phyloP scores from a whole-genome alignment of 331 rosid species.

The Prunus yedoensis region DNA sequence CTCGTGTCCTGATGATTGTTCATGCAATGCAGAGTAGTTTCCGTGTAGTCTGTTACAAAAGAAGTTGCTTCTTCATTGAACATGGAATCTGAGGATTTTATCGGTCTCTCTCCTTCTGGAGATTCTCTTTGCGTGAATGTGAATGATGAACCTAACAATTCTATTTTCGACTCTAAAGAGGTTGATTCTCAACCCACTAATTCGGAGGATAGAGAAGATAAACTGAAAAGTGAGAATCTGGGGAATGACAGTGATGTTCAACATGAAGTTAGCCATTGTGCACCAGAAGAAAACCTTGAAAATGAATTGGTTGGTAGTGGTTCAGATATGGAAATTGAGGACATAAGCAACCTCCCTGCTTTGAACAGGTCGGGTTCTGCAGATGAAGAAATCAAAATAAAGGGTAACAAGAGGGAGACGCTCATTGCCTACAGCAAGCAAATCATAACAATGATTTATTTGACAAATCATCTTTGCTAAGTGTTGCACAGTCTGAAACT shows the following conservation, averaged over 20 bases:
- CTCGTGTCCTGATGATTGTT: conserved; percentile 8
- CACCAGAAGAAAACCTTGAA: conserved; percentile 25
- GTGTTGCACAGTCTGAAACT: conserved; percentile 35
- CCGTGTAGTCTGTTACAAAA: conserved; percentile 4
- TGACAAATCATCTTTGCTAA: conserved; percentile 25
- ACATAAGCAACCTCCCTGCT: conserved; percentile 34
- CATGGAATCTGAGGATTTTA: conserved; percentile 52
- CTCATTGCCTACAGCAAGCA: conserved; percentile 1
- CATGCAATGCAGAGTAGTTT: conserved; percentile 25
- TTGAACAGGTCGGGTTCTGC: conserved; percentile 21
- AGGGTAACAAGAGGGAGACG: conserved; percentile 7
- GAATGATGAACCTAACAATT: conserved; percentile 22
- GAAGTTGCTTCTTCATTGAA: conserved; percentile 13
- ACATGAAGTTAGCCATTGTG: conserved; percentile 9
- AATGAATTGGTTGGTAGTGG: conserved; percentile 29
- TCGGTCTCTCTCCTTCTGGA: conserved; percentile 28
- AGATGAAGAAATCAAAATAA: conserved; percentile 24
- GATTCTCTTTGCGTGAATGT: conserved; percentile 38
- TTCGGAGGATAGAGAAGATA: conserved; percentile 31
- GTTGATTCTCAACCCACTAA: conserved; percentile 24
- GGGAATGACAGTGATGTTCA: conserved; percentile 24
- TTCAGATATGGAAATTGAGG: conserved; percentile 58
- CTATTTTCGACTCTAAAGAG: conserved; percentile 18
- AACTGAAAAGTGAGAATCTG: conserved; percentile 12
- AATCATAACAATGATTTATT: conserved; percentile 24